A percentile compares a stretch with the other conserved stretches of the same genome.
Evolutionary conservation across 116 monocot species (phyloP).

Genomic region (Posidonia oceanica): DNA sequence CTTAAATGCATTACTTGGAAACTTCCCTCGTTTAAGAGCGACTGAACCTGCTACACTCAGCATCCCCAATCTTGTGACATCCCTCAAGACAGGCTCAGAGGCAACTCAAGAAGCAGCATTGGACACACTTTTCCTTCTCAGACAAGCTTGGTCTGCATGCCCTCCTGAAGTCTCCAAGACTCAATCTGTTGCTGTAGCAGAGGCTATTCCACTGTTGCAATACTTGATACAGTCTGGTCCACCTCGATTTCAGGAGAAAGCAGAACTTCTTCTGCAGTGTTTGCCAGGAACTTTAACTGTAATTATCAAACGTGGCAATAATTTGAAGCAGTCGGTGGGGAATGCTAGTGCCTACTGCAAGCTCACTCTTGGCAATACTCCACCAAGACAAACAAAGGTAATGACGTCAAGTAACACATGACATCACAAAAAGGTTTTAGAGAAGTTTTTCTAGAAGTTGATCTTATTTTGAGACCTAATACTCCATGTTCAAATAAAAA

Average conservation of each 20-base stretch:
- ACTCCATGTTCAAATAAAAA: no score
- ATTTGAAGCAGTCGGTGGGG: conserved; percentile 93
- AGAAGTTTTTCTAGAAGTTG: no score
- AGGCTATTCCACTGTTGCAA: conserved; percentile 86
- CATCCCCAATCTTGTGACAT: conserved; percentile 88
- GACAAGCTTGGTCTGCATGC: conserved; percentile 97
- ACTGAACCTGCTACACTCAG: conserved; percentile 92
- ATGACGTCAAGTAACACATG: background rate
- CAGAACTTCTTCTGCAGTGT: conserved; percentile 90
- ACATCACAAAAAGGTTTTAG: no score
- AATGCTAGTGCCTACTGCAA: conserved; percentile 96
- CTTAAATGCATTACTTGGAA: conserved; percentile 78
- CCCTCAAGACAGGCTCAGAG: conserved; percentile 89
- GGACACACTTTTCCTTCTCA: conserved; percentile 82
- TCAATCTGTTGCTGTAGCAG: conserved; percentile 91
- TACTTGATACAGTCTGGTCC: conserved; percentile 97
- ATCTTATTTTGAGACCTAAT: no score
- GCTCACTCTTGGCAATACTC: conserved; percentile 73
- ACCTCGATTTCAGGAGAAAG: conserved; percentile 94
- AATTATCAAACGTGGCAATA: conserved; percentile 85
- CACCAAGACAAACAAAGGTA: conserved; percentile 83
- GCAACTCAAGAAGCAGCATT: conserved; percentile 94
- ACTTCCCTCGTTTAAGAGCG: conserved; percentile 93
- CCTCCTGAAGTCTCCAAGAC: conserved; percentile 91
- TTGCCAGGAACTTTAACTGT: conserved; percentile 89